phyloP scores from a whole-genome alignment of 805 yeast genomes.

The Blastobotrys parvus region DNA sequence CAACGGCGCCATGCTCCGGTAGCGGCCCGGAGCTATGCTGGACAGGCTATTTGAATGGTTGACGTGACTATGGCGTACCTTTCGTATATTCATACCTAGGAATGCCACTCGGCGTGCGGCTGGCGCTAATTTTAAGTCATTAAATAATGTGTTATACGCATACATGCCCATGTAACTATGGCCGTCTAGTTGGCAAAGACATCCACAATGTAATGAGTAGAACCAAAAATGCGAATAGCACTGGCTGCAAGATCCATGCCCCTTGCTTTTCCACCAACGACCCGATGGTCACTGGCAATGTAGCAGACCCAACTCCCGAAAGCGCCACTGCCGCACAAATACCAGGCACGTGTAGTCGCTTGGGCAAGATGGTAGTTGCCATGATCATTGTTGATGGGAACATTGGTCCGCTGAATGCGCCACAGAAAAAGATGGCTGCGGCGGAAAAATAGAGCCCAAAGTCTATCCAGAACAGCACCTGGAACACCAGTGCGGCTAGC shows the following conservation, averaged over 20 bases:
- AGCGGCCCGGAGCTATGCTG: too few relatives aligned
- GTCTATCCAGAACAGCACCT: slow-evolving; percentile 41
- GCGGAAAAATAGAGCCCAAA: slow-evolving; percentile 39
- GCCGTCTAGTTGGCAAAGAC: background rate
- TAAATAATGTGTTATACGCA: too few relatives aligned
- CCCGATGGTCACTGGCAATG: slow-evolving; percentile 61
- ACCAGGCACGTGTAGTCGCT: slow-evolving; percentile 50
- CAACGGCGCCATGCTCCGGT: too few relatives aligned
- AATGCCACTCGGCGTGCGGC: too few relatives aligned
- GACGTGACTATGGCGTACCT: too few relatives aligned
- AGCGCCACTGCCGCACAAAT: slow-evolving; percentile 68
- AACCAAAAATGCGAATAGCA: slow-evolving; percentile 9
- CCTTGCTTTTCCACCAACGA: slow-evolving; percentile 18
- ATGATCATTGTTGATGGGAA: slow-evolving; percentile 70
- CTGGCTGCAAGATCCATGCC: slow-evolving; percentile 8
- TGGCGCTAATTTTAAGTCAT: too few relatives aligned
- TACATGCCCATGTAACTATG: too few relatives aligned
- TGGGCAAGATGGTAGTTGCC: slow-evolving; percentile 56
- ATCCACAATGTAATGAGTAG: slow-evolving; percentile 11
- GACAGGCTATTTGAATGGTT: too few relatives aligned
- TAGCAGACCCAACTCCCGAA: slow-evolving; percentile 77
- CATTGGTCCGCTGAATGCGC: slow-evolving; percentile 58
- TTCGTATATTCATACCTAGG: too few relatives aligned
- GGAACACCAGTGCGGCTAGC: slow-evolving; percentile 31
- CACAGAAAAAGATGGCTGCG: slow-evolving; percentile 39